Evolutionary conservation across 768 basidiomycete genomes (phyloP), one percentile per base, ranked within the genome.

Genomic region (Kwoniella sp.): DNA sequence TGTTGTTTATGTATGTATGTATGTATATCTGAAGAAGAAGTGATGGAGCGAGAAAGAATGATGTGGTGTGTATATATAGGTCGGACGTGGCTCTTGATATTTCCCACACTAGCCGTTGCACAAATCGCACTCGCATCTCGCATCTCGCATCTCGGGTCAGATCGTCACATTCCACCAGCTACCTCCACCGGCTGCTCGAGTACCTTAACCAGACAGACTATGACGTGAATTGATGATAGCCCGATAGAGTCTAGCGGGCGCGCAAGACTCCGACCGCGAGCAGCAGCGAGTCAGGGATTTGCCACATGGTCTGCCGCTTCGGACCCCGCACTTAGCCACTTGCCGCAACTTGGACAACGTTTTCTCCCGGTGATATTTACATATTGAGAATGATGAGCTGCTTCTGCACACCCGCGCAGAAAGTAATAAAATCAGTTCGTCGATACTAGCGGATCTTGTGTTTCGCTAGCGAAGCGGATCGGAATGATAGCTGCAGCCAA

Each of bases 41-140:
- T 17, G 28, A 29, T 26, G 4, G 29, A 54, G 53, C 8, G 29
- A 54, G 53, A 54, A n/a, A 25, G 25, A 17, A 30, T 30, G 15
- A 2, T 25, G 53, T 17, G 50, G 12, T 26, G 54, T 55, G 29
- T 57, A 23, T 47, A 58, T 58, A 58, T 4, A n/a, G 26, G 25
- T 29, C 41, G 28, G 5, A 41, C 23, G 38, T 41, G 11, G 38
- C 23, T 4, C 5, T 17, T 3, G 41, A 45, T 45, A 45, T 45
- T 45, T 45, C 41, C 41, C 41, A 45, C 41, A 45, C 41, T 45
- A 45, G 17, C 17, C 3, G 41, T 20, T 13, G 34, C 34, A 34
- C 5, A 13, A 8, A 45, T 45, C 11, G 20, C 41, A 45, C 17
- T 20, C 41, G 15, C 41, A 45, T 3, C 15, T 45, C 41, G 41